These are phyloP conservation scores for Danielozyma ontarioensis DNA, from an alignment of 805 yeast genomes.

Conservation along the genomic window DNA sequence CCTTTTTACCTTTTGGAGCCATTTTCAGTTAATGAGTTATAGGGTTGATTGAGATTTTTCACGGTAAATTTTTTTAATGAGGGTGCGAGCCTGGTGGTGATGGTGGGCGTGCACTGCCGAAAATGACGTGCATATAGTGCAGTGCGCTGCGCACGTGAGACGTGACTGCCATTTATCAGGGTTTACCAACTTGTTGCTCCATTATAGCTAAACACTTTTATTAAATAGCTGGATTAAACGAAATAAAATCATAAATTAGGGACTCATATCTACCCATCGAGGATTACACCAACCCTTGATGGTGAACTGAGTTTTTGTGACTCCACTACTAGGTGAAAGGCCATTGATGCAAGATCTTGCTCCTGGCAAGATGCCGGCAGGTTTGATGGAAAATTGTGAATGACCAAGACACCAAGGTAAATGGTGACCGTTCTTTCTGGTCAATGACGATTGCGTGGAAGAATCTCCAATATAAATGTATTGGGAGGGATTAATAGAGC, in stretches of 20 bases:
- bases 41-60: neutral
- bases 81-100: neutral
- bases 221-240: too few species aligned
- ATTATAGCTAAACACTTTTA: too few species aligned
- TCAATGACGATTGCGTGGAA: constrained; percentile 7
- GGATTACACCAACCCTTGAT: constrained; percentile 13
- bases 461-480: constrained; percentile 20
- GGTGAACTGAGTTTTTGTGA: constrained; percentile 23
- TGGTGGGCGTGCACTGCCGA: neutral
- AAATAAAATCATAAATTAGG: too few species aligned
- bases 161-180: neutral
- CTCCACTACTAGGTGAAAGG: constrained; percentile 32
- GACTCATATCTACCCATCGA: constrained; percentile 8
- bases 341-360: constrained; percentile 20
- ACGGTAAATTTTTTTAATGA: neutral
- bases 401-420: constrained; percentile 19
- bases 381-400: constrained; percentile 16
- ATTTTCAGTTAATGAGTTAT: constrained; percentile 12
- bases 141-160: neutral
- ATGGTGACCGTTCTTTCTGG: constrained; percentile 16
- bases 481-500: constrained; percentile 13
- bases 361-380: constrained; percentile 29
- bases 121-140: too few species aligned
- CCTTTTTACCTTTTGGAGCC: constrained; percentile 62
- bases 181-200: too few species aligned